Evolutionary conservation across 306 rosid genomes (phyloP), one percentile per base, ranked within the genome.

Genomic region (Quercus cerris): DNA sequence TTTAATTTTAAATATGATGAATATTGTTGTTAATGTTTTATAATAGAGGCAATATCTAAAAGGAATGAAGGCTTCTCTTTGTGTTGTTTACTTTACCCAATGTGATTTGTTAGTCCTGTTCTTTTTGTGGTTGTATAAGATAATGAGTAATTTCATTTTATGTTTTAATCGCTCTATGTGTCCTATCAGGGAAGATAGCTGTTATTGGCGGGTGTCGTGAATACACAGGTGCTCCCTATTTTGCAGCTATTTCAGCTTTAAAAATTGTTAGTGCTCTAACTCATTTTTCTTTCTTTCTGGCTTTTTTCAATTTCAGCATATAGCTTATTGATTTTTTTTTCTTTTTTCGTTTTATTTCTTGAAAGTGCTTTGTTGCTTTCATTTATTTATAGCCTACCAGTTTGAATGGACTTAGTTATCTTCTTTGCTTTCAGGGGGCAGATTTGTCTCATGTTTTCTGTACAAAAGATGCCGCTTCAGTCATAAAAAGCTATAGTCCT

Each of bases 121-220:
- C 10, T 56, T 72, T 74, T 56, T 56, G 27, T 28, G 30, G 49
- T 33, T 28, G 61, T 56, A 46, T 67, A 30, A 75, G 61, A 71
- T 44, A 63, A 15, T 67, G 44, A 78, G 52, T 71, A 41, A 66
- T 58, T 18, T 68, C 27, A 31, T 79, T 59, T 81, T 23, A 61
- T 70, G 11, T 51, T 49, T 64, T 22, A 54, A 62, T 81, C 76
- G 49, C 71, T 85, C 31, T 84, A 18, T 82, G 84, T 81, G 75
- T 79, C 27, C 20, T 54, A 69, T 77, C 93, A 93, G 99, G 97
- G 80, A 94, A 89, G 61, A 85, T 91, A 84, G 98, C 98, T 84
- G 93, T 94, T 58, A 88, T 94, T 38, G 96, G 99, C 41, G 99
- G 99, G 33, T 95, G 99, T 81, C 99, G 99, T 67, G 99, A 95